Conservation (phyloP, 2,329 filamentous ascomycete genomes). For the Colletotrichum karsti region DNA sequence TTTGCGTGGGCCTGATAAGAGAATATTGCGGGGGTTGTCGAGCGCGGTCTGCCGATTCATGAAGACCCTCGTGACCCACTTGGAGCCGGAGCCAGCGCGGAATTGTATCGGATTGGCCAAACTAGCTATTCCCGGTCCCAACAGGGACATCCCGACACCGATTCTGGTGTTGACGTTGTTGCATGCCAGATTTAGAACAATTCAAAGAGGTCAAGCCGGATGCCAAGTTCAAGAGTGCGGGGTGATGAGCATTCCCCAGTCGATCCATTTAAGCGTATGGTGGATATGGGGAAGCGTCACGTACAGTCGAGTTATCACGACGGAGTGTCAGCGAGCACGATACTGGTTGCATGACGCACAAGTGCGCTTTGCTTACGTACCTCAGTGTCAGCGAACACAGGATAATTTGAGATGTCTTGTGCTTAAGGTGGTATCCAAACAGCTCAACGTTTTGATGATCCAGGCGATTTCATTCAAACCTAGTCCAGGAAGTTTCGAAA, state of each 20-base stretch:
- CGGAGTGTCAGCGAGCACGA: too few species aligned
- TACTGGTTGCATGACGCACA: too few species aligned
- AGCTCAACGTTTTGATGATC: too few species aligned
- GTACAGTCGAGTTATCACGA: not conserved
- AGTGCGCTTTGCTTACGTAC: too few species aligned
- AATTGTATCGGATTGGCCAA: constrained; percentile 14
- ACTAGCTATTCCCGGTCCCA: not conserved
- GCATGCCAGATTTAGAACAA: not conserved
- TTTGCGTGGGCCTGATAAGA: constrained; percentile 15
- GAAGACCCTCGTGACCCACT: constrained; percentile 6
- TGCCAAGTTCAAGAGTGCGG: not conserved
- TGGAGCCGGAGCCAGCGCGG: constrained; percentile 3
- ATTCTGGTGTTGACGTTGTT: not conserved
- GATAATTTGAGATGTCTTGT: too few species aligned
- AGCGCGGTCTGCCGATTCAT: constrained; percentile 20
- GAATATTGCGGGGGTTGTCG: constrained; percentile 18
- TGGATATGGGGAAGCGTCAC: not conserved
- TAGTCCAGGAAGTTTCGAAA: too few species aligned
- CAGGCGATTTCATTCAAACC: too few species aligned
- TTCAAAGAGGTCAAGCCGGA: not conserved
- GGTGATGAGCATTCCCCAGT: not conserved
- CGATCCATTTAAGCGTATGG: not conserved
- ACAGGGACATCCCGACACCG: constrained; percentile 5
- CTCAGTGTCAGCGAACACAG: too few species aligned
- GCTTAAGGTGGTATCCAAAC: too few species aligned